Evolutionary conservation across 2,329 filamentous ascomycete species (phyloP).

Genomic region (Aureobasidium namibiae): DNA sequence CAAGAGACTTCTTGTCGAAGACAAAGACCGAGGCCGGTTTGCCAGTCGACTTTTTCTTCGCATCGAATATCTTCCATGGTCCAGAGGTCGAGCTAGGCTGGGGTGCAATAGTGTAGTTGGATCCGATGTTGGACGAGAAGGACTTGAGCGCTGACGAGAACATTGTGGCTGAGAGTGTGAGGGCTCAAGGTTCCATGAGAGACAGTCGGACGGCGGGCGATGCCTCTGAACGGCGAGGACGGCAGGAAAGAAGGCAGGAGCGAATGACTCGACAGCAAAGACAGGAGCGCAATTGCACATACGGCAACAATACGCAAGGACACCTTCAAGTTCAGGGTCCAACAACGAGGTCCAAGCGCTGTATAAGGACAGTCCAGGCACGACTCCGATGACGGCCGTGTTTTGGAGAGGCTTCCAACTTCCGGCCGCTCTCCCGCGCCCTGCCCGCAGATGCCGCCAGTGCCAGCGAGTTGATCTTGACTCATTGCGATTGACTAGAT

Average conservation of each 20-base stretch:
- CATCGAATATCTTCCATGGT: slow-evolving; percentile 96
- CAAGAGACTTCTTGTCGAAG: slow-evolving; percentile 82
- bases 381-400: slow-evolving; percentile 8
- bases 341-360: not conserved
- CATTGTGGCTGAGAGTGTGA: slow-evolving; percentile 48
- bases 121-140: slow-evolving; percentile 84
- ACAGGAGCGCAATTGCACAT: not conserved
- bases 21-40: slow-evolving; percentile 87
- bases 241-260: not conserved
- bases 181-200: slow-evolving; percentile 1
- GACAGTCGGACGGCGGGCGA: not conserved
- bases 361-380: not conserved
- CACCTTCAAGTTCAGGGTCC: not conserved
- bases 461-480: not conserved
- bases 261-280: not conserved
- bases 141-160: slow-evolving; percentile 92
- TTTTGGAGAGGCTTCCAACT: too few relatives aligned
- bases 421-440: not conserved
- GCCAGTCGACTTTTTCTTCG: slow-evolving; percentile 90
- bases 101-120: slow-evolving; percentile 78
- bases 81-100: slow-evolving; percentile 72
- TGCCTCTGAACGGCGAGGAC: not conserved
- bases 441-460: not conserved
- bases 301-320: not conserved
- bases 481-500: not conserved